Base-by-base conservation (phyloP, 225 moss, liverwort and hornwort genomes). In the Polytrichum formosum region DNA sequence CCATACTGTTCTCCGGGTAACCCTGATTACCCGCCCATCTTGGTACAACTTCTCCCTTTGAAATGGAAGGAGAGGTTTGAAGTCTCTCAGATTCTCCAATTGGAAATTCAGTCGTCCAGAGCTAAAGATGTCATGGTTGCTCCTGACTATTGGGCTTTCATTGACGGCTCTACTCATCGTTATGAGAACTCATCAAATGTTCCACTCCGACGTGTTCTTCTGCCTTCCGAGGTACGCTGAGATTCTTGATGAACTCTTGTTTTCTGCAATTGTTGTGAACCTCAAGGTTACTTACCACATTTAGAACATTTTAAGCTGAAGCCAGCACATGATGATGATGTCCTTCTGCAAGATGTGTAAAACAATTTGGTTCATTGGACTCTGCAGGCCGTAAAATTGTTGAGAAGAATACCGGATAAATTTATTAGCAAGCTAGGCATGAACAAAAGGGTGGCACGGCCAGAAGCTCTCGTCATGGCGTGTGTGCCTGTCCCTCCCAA, bases 401-500 rank as follows among this genome's bases (percentile, higher is more conserved):
- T 88, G 26, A 61, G 33, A 26, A 80, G 37, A 53, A 80, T 88
- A 30, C 75, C 82, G 0, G 22, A 31, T 5, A 76, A 75, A 9
- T 75, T 79, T 18, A 55, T 74, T 28, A 16, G 10, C 1, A 70
- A 64, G 59, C 68, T 88, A 22, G 60, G 76, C 21, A 79, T 81
- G 79, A 66, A 84, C n/a, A 69, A 31, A 27, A 5, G 58, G 22
- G 75, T 78, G 26, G 73, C 63, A 56, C 35, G 46, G n/a, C 88
- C 85, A 16, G 78, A 77, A 21, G 71, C 68, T 4, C 78, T 83
- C 9, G 78, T 85, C 64, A 9, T 81, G 10, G 28, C 33, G 4
- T 1, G 55, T 16, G 58, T 75, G 5, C 78, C 80, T 7, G 80
- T 88, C 0, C 61, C 88, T 5, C 88, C 88, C 4, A 88, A 80